Evolutionary conservation across 345 rosid species (phyloP).

Genomic region (Capsella bursapastoris): DNA sequence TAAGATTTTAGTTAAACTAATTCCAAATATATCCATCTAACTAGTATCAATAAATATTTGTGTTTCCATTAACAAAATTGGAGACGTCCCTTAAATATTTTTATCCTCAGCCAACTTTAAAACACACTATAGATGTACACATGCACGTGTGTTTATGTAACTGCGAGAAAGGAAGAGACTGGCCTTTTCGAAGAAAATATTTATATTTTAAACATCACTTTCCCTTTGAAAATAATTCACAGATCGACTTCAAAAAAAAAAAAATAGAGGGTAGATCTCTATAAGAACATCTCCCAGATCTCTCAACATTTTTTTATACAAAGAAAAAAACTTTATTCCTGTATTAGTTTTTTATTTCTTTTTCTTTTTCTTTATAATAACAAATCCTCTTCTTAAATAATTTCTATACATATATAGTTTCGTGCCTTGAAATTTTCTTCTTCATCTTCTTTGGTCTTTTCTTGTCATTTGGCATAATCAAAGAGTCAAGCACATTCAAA

Average conservation of each 20-base stretch:
- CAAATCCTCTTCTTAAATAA: constrained; percentile 24
- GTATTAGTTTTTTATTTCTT: not conserved
- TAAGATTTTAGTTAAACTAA: not conserved
- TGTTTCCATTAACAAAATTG: not conserved
- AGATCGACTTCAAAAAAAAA: constrained; percentile 30
- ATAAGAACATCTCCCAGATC: constrained; percentile 54
- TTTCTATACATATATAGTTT: constrained; percentile 35
- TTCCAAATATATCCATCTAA: constrained; percentile 2
- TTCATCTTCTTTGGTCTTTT: constrained; percentile 49
- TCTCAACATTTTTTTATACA: constrained; percentile 39
- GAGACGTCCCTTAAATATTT: not conserved
- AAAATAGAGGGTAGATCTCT: constrained; percentile 49
- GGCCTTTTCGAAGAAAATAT: constrained; percentile 30
- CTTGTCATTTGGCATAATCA: constrained; percentile 74
- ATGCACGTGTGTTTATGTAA: constrained; percentile 49
- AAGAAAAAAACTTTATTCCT: constrained; percentile 23
- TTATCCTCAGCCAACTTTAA: not conserved
- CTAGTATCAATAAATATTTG: not conserved
- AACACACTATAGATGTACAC: constrained; percentile 35
- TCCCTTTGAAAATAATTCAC: constrained; percentile 25
- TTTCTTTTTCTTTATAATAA: not conserved
- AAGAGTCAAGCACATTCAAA: constrained; percentile 57
- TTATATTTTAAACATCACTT: constrained; percentile 17
- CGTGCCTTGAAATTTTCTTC: constrained; percentile 50
- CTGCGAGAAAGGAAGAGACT: constrained; percentile 39